phyloP scores from a whole-genome alignment of 2,329 filamentous ascomycete species.

The Xylaria polymorpha region DNA sequence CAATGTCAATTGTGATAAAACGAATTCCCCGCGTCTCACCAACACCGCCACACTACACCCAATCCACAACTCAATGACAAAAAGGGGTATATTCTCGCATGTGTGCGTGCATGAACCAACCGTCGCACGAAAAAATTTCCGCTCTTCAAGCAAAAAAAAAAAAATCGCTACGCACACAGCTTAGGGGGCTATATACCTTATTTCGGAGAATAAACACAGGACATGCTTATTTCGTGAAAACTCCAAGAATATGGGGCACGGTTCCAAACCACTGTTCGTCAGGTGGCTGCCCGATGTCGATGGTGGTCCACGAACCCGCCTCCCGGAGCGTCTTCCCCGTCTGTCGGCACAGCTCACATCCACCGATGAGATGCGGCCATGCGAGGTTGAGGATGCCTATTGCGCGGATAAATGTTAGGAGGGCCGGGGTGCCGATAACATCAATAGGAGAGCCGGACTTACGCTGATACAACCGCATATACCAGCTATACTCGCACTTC shows the following conservation, averaged over 20 bases:
- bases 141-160: neutral
- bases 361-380: conserved; percentile 64
- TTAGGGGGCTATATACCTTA: neutral
- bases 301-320: conserved; percentile 62
- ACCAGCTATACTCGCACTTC: conserved; percentile 52
- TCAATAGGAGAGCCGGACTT: conserved; percentile 45
- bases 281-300: conserved; percentile 59
- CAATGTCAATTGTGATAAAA: neutral
- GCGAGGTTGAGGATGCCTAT: conserved; percentile 63
- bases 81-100: conserved; percentile 1
- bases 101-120: neutral
- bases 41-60: neutral
- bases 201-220: neutral
- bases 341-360: conserved; percentile 62
- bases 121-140: neutral
- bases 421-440: no score
- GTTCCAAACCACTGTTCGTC: conserved; percentile 57
- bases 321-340: conserved; percentile 60
- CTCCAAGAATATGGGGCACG: conserved; percentile 64
- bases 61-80: neutral
- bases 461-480: conserved; percentile 64
- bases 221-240: conserved; percentile 62
- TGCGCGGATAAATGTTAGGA: conserved; percentile 1
- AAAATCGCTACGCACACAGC: neutral
- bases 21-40: neutral